A percentile compares a stretch with the other conserved stretches of the same genome.
Evolutionary conservation across 371 early-diverging fungal species (phyloP).

Genomic region (Mucor indicus): DNA sequence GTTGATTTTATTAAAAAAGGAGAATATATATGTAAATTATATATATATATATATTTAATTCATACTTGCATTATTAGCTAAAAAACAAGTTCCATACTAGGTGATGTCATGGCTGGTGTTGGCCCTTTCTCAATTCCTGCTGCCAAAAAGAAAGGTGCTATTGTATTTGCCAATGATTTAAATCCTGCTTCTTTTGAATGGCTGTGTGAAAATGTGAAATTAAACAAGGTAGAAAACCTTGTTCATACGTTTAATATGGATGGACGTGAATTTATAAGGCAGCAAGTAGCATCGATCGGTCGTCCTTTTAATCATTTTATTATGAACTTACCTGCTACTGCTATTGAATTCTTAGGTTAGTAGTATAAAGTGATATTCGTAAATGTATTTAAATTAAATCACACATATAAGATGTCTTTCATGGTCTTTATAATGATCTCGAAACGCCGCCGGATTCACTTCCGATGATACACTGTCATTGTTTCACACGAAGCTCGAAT

Average conservation of each 20-base stretch:
- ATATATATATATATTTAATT: too few relatives aligned
- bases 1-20: conserved; percentile 69
- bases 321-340: conserved; percentile 97
- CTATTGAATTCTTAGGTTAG: conserved; percentile 89
- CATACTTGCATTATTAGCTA: too few relatives aligned
- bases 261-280: conserved; percentile 89
- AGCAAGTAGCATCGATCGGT: too few relatives aligned
- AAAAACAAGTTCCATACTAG: too few relatives aligned
- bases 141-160: conserved; percentile 74
- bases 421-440: conserved; percentile 59
- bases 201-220: conserved; percentile 75
- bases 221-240: conserved; percentile 73
- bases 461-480: conserved; percentile 91
- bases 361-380: conserved; percentile 53
- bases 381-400: conserved; percentile 13
- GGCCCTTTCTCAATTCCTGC: conserved; percentile 99
- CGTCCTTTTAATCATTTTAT: conserved; percentile 87
- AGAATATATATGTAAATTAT: conserved; percentile 76
- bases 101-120: conserved; percentile 97
- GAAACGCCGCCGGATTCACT: conserved; percentile 42
- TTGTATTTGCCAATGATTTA: conserved; percentile 97
- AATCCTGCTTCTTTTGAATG: conserved; percentile 90
- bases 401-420: conserved; percentile 58
- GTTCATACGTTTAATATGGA: conserved; percentile 84
- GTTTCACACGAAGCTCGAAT: conserved; percentile 84